These are phyloP conservation scores for Trypanosoma platydactyli DNA, from an alignment of 208 protist genomes.

Conservation along the genomic window DNA sequence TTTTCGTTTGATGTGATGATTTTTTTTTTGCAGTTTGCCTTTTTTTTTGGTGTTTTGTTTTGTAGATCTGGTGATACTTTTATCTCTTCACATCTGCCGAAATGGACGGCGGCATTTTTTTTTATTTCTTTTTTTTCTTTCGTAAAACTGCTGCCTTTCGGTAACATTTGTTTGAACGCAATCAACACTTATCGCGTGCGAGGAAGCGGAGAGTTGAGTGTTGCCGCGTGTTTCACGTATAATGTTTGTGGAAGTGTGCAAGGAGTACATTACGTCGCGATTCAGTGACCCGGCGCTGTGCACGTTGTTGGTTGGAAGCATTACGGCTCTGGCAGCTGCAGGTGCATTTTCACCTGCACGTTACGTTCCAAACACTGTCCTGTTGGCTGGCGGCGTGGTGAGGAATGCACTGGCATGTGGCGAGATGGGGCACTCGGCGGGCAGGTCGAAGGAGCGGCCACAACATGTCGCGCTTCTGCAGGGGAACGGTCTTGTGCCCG, in stretches of 20 bases:
- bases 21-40: background rate
- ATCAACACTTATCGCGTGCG: background rate
- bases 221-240: background rate
- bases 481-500: background rate
- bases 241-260: slow-evolving; percentile 1
- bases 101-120: too few species aligned
- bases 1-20: too few species aligned
- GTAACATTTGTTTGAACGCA: background rate
- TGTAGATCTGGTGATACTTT: too few species aligned
- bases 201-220: too few species aligned
- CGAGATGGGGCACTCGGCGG: background rate
- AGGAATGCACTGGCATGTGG: too few species aligned
- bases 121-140: background rate
- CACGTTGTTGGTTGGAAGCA: background rate
- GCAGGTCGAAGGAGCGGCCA: background rate
- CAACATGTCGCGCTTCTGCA: background rate
- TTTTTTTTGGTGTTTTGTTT: background rate
- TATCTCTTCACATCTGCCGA: too few species aligned
- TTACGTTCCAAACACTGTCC: background rate
- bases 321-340: background rate
- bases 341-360: background rate
- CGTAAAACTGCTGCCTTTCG: background rate
- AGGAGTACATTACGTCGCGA: slow-evolving; percentile 9
- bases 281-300: background rate
- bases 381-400: too few species aligned